Evolutionary conservation across 2,329 filamentous ascomycete genomes (phyloP).

Genomic region (Pestalotiopsis sp.): DNA sequence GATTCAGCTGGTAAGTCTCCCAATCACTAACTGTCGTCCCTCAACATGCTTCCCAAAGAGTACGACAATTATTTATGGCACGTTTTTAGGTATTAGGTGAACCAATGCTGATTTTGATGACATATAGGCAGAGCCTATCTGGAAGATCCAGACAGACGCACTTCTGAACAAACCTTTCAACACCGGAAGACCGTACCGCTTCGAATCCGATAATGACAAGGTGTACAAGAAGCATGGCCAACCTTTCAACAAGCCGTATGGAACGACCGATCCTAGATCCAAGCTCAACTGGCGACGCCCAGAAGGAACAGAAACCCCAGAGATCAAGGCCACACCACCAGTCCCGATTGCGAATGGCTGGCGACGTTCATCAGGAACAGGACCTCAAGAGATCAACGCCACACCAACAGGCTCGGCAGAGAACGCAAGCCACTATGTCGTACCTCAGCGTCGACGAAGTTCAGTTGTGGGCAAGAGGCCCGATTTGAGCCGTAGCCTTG

Average conservation of each 20-base stretch:
- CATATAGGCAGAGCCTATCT: slow-evolving; percentile 6
- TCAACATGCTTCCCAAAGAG: too few relatives aligned
- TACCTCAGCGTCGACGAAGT: not conserved
- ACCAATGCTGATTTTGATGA: not conserved
- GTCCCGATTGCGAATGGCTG: not conserved
- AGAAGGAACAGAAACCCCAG: not conserved
- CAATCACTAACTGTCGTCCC: not conserved
- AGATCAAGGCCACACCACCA: not conserved
- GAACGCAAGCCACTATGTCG: not conserved
- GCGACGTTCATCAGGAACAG: too few relatives aligned
- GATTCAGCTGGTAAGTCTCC: not conserved
- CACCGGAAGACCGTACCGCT: not conserved
- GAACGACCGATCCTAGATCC: not conserved
- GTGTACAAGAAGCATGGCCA: not conserved
- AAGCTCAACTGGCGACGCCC: not conserved
- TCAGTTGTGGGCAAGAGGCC: not conserved
- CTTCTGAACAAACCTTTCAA: slow-evolving; percentile 3
- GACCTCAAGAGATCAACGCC: not conserved
- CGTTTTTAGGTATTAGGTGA: too few relatives aligned
- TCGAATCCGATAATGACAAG: not conserved
- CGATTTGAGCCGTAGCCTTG: not conserved
- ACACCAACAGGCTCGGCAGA: not conserved
- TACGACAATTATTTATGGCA: too few relatives aligned
- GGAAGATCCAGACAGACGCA: slow-evolving; percentile 10
- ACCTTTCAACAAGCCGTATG: not conserved